Percentiles rank a stretch among this genome's conserved stretches.
Evolutionary conservation across 352 stramenopile genomes (phyloP).

Genomic region (Thalassiosira pacifica): DNA sequence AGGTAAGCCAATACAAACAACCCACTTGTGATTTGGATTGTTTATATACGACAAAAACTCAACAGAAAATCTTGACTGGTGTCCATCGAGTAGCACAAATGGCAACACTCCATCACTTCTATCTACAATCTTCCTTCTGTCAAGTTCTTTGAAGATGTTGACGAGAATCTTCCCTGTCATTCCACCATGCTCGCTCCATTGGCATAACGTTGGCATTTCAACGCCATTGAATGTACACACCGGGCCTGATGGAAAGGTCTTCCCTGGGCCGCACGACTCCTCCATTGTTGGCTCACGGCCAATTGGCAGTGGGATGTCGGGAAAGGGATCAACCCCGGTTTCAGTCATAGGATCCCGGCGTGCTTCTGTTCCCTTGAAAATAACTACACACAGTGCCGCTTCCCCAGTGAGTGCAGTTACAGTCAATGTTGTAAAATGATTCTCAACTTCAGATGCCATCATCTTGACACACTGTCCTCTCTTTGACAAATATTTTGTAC

Average conservation of each 20-base stretch:
- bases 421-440: neutral
- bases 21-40: neutral
- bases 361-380: neutral
- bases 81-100: constrained; percentile 18
- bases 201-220: neutral
- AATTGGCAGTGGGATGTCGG: neutral
- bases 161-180: constrained; percentile 4
- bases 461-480: neutral
- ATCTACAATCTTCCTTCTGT: neutral
- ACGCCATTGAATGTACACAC: constrained; percentile 1
- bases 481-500: neutral
- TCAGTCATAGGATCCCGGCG: neutral
- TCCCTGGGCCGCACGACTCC: neutral
- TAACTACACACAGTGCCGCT: neutral
- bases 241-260: neutral
- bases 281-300: neutral
- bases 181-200: neutral
- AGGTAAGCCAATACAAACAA: constrained; percentile 24
- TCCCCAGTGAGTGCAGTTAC: neutral
- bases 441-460: neutral
- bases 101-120: neutral
- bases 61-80: neutral
- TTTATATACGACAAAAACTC: constrained; percentile 33
- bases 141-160: constrained; percentile 2
- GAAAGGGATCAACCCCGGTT: neutral